phyloP scores from a whole-genome alignment of 108 stramenopile genomes.

The Skeletonema potamos region DNA sequence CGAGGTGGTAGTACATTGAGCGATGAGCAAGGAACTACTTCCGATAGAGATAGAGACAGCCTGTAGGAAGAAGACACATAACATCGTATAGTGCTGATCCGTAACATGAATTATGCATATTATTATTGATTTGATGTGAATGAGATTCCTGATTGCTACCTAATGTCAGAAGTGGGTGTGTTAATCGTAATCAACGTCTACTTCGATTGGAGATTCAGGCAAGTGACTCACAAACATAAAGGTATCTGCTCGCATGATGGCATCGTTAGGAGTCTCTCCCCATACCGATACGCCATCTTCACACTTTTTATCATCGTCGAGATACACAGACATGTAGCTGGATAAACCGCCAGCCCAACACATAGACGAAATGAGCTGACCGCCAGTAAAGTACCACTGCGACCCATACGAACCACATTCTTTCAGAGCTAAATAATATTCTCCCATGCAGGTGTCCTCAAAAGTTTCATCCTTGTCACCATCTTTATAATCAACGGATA shows the following conservation, averaged over 20 bases:
- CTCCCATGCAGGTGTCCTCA: conserved; percentile 24
- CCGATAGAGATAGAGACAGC: too few relatives aligned
- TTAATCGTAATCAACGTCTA: not conserved
- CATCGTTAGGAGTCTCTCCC: conserved; percentile 8
- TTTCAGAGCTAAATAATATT: conserved; percentile 19
- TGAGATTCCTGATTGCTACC: not conserved
- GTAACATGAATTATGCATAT: not conserved
- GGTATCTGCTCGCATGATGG: conserved; percentile 30
- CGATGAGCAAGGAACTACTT: not conserved
- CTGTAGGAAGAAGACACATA: too few relatives aligned
- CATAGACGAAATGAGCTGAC: conserved; percentile 28
- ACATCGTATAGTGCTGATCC: too few relatives aligned
- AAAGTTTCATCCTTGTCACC: conserved; percentile 24
- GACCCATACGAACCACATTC: conserved; percentile 32
- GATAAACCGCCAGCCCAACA: conserved; percentile 45
- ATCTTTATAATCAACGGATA: conserved; percentile 30
- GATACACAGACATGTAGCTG: conserved; percentile 20
- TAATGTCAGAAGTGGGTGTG: not conserved
- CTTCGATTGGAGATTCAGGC: conserved; percentile 22
- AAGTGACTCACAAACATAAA: conserved; percentile 46
- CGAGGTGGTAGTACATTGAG: too few relatives aligned
- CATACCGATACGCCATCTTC: conserved; percentile 14
- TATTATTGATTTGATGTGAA: not conserved
- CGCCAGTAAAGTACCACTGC: conserved; percentile 48
- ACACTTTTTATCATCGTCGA: conserved; percentile 13